A percentile compares a stretch with the other conserved stretches of the same genome.
phyloP scores from a whole-genome alignment of 495 filamentous ascomycete genomes.

The Podospora pseudocomata region DNA sequence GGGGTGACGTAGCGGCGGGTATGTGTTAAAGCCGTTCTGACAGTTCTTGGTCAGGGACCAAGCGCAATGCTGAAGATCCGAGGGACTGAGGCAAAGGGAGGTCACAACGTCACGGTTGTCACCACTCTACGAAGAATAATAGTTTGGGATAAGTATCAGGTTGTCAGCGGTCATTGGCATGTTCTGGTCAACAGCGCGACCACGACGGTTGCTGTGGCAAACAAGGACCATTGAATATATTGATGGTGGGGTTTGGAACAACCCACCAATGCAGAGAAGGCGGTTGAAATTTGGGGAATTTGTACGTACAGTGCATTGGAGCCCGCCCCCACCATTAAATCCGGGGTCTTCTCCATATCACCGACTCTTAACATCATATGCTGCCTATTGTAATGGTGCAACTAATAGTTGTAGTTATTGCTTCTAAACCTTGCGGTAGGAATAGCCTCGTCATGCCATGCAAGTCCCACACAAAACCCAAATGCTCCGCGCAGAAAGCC shows the following conservation, averaged over 20 bases:
- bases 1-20: background rate
- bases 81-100: background rate
- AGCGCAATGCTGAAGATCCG: background rate
- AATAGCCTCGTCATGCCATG: constrained; percentile 11
- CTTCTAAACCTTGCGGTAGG: constrained; percentile 6
- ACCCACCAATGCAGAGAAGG: background rate
- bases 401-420: background rate
- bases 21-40: background rate
- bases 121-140: too few relatives aligned
- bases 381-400: background rate
- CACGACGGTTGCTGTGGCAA: constrained; percentile 12
- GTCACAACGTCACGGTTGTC: background rate
- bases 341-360: background rate
- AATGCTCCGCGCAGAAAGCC: background rate
- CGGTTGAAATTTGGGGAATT: background rate
- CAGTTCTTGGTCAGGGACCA: background rate
- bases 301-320: background rate
- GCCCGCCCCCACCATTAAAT: background rate
- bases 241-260: background rate
- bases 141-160: too few relatives aligned
- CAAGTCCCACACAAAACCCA: constrained; percentile 7
- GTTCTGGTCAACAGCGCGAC: background rate
- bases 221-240: background rate
- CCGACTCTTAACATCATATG: too few relatives aligned
- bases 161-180: too few relatives aligned